Evolutionary conservation across 306 rosid genomes (phyloP).

Genomic region (Betula pendula): DNA sequence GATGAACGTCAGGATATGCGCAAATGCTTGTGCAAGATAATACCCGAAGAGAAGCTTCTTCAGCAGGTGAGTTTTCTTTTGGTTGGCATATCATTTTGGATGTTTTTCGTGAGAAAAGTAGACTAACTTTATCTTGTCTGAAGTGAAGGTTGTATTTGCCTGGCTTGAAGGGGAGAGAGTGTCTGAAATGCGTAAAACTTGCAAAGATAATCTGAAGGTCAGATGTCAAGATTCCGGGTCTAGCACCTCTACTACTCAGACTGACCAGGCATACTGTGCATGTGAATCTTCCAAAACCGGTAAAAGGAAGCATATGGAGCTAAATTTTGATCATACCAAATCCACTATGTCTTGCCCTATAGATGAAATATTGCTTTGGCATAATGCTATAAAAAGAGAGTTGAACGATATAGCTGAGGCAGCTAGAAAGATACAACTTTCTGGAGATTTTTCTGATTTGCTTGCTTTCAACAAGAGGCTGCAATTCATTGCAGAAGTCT

Average conservation of each 20-base stretch:
- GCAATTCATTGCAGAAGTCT: slow-evolving; percentile 34
- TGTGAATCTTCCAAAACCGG: slow-evolving; percentile 30
- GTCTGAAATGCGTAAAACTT: slow-evolving; percentile 13
- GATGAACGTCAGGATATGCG: slow-evolving; percentile 30
- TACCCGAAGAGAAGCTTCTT: slow-evolving; percentile 37
- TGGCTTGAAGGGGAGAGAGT: slow-evolving; percentile 32
- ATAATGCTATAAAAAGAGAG: slow-evolving; percentile 32
- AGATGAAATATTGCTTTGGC: slow-evolving; percentile 34
- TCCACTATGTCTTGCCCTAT: slow-evolving; percentile 27
- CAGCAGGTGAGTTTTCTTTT: slow-evolving; percentile 22
- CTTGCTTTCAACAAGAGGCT: slow-evolving; percentile 29
- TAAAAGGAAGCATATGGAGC: slow-evolving; percentile 39
- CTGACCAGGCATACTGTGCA: slow-evolving; percentile 26
- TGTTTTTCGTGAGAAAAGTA: slow-evolving; percentile 1
- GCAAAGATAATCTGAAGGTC: slow-evolving; percentile 16
- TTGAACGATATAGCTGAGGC: slow-evolving; percentile 28
- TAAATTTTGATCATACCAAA: slow-evolving; percentile 17
- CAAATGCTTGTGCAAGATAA: slow-evolving; percentile 28
- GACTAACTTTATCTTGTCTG: slow-evolving; percentile 19
- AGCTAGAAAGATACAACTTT: slow-evolving; percentile 30
- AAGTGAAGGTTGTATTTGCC: slow-evolving; percentile 32
- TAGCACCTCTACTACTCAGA: neutral
- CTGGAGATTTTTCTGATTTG: slow-evolving; percentile 30
- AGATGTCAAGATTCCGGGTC: slow-evolving; percentile 28
- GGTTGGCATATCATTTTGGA: neutral